phyloP scores from a whole-genome alignment of 108 stramenopile species.

The Aurantiochytrium sp. region DNA sequence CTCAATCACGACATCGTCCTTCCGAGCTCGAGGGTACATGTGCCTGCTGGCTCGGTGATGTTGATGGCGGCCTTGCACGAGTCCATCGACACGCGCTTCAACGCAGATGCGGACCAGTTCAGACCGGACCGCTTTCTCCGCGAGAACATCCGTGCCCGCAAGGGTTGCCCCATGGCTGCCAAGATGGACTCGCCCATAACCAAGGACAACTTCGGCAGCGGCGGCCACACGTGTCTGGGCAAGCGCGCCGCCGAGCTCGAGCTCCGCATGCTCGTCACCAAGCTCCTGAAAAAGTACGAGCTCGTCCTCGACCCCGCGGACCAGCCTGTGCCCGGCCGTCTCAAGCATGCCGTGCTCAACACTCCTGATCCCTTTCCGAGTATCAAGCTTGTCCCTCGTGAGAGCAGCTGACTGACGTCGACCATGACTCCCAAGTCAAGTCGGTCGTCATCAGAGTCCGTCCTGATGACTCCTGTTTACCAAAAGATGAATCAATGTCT shows the following conservation, averaged over 20 bases:
- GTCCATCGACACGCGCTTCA: not conserved
- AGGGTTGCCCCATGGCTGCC: not conserved
- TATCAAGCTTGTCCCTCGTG: not conserved
- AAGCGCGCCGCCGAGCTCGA: slow-evolving; percentile 13
- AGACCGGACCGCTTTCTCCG: not conserved
- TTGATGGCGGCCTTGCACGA: not conserved
- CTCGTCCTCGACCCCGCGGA: not conserved
- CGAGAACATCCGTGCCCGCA: not conserved
- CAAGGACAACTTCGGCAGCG: not conserved
- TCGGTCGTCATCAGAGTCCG: no score
- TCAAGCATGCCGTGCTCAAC: not conserved
- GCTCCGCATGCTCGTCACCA: not conserved
- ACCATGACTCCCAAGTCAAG: no score
- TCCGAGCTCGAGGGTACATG: not conserved
- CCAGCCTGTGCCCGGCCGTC: not conserved
- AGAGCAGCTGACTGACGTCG: no score
- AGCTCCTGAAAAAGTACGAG: not conserved
- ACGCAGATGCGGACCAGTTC: not conserved
- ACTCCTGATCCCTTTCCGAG: not conserved
- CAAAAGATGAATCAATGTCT: no score
- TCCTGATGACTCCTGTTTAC: no score
- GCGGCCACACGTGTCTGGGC: not conserved
- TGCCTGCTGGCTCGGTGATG: not conserved
- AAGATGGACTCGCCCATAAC: not conserved
- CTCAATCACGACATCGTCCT: not conserved